Evolutionary conservation across 768 basidiomycete species (phyloP), one percentile per base, ranked within the genome.

Genomic region (Lactarius psammicola): DNA sequence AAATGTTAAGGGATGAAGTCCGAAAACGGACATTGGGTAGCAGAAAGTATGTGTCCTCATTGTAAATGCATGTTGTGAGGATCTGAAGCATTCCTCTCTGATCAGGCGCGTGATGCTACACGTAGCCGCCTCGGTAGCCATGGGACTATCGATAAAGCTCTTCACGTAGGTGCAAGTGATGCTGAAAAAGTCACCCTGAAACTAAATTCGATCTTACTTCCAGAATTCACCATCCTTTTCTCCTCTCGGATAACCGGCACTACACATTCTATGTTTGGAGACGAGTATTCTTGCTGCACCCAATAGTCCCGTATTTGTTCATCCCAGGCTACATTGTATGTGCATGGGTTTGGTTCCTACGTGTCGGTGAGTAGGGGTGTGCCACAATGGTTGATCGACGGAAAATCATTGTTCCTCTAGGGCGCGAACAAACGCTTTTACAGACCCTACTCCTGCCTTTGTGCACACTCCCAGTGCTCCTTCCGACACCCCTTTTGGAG

Each of bases 181-280:
- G 67, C 38, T 63, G 53, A 69, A 70, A 53, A 60, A 57, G 60
- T 54, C 59, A 42, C 57, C 66, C 70, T n/a, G n/a, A n/a, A n/a
- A n/a, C n/a, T 57, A 69, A 30, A 59, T 66, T 65, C 28, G 46
- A 46, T n/a, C 62, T 23, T 33, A 31, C 56, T 51, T 49, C 46
- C 75, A 88, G 87, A 63, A 82, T 88, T 62, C 83, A 85, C 68
- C 88, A 89, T 72, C 94, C 95, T 0, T 98, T 98, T 81, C 77
- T 98, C 31, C 86, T 98, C 18, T 88, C 96, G 46, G 95, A 98
- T 81, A 98, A 98, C 74, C 85, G 95, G 44, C 95, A 98, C 74
- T 97, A 94, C 75, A 92, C 92, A 18, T 98, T 98, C 81, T 98
- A 98, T 77, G 79, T 96, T 59, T 97, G 94, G 93, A 85, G 88